Evolutionary conservation across 164 flowering plant species (phyloP).

Genomic region (Cinnamomum chago): DNA sequence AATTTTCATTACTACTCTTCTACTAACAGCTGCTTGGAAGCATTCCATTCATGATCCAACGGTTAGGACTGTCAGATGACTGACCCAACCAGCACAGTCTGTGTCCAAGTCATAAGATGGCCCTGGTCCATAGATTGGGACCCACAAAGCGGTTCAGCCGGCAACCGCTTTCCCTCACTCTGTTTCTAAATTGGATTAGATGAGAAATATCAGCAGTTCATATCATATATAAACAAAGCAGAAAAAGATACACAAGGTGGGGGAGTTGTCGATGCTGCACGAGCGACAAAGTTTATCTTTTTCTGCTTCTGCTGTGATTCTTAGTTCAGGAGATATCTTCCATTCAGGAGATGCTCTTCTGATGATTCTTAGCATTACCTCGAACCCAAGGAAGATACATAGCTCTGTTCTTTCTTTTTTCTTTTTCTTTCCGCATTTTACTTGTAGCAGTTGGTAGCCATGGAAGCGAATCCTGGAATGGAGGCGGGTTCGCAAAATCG

Average conservation of each 20-base stretch:
- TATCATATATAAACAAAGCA: background rate
- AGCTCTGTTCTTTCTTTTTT: background rate
- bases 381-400: background rate
- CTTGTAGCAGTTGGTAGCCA: slow-evolving; percentile 15
- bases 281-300: background rate
- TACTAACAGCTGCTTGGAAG: too few species aligned
- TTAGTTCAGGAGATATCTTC: background rate
- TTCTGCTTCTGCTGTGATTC: background rate
- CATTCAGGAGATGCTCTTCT: background rate
- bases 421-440: background rate
- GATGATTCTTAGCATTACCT: background rate
- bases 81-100: too few species aligned
- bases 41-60: too few species aligned
- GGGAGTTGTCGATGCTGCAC: background rate
- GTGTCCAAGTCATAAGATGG: too few species aligned
- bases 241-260: background rate
- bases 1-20: too few species aligned
- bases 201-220: background rate
- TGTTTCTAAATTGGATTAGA: too few species aligned
- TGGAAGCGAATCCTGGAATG: slow-evolving; percentile 89
- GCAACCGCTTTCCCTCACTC: background rate
- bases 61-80: too few species aligned
- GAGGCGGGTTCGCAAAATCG: slow-evolving; percentile 86
- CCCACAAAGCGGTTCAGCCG: background rate
- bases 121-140: background rate